Base-by-base conservation (phyloP, 306 rosid genomes). In the Rosa persica region DNA sequence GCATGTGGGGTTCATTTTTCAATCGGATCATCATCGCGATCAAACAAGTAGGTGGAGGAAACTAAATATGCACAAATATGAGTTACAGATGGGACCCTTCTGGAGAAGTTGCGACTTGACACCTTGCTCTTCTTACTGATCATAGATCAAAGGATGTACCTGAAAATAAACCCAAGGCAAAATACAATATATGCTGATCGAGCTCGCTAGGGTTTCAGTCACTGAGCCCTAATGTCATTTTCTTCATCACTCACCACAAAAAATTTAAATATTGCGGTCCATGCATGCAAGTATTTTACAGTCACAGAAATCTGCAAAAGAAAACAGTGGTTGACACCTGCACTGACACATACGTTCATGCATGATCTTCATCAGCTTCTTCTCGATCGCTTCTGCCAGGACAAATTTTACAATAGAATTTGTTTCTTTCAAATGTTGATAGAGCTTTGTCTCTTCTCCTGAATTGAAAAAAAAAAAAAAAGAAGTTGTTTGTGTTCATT, bases 221-320 rank as follows among this genome's bases (percentile, higher is more conserved):
- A 62, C 38, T 62, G 42, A 27, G 68, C 80, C 61, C 57, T 67
- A 5, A 34, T 44, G 69, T 34, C 40, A 9, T 39, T 72, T 49
- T 72, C 36, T 51, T 23, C 17, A 25, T 62, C 12, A 23, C 4
- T 30, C 46, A 62, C 34, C 44, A 60, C 40, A 58, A n/a, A 69
- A 25, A 25, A 57, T 10, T 27, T 13, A 25, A 30, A 51, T 51
- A 10, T 62, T 62, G 67, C 67, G 40, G 20, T 62, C 67, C 67
- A 62, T 66, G 70, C 70, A 38, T 36, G 70, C 22, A 7, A 19
- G 22, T 6, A 1, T 38, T 11, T 34, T 25, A 4, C 3, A 30
- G 67, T 54, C 39, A 74, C 68, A 22, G n/a, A 22, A 58, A 12
- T 22, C 4, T 23, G 68, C 77, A 40, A 8, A 38, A 66, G 47